Evolutionary conservation across 306 rosid species (phyloP).

Genomic region (Gynostemma pentaphyllum): DNA sequence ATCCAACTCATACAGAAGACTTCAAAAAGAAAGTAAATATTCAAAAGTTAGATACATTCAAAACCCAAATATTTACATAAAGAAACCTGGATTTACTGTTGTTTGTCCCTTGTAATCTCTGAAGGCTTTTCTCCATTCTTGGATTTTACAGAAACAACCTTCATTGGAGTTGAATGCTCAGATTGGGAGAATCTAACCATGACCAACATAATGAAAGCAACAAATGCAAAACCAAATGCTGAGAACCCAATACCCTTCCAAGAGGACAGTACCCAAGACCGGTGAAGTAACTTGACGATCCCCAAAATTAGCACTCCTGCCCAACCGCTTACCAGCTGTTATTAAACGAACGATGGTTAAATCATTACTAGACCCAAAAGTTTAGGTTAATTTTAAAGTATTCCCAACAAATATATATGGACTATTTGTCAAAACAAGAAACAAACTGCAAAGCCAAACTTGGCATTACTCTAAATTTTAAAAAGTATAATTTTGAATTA

Average conservation of each 20-base stretch:
- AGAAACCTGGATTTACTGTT: no score
- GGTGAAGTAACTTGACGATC: constrained; percentile 39
- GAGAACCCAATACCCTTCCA: constrained; percentile 73
- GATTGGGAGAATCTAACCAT: constrained; percentile 69
- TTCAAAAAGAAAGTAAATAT: no score
- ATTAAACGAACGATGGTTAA: constrained; percentile 8
- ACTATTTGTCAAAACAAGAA: no score
- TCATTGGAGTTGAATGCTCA: constrained; percentile 62
- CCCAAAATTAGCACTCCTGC: constrained; percentile 39
- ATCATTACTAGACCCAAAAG: no score
- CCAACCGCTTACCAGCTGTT: constrained; percentile 63
- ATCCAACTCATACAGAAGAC: no score
- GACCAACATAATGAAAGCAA: constrained; percentile 61
- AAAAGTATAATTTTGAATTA: no score
- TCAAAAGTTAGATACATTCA: no score
- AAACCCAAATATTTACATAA: no score
- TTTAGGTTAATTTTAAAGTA: no score
- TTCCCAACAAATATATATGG: no score
- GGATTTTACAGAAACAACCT: constrained; percentile 39
- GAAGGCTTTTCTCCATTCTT: constrained; percentile 22
- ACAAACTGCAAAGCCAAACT: no score
- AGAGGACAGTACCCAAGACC: constrained; percentile 57
- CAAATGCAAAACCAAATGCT: constrained; percentile 28
- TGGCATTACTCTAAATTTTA: no score
- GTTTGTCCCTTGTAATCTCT: constrained; percentile 29